Evolutionary conservation across 2,329 filamentous ascomycete genomes (phyloP).

Genomic region (Diaporthe vaccinii): DNA sequence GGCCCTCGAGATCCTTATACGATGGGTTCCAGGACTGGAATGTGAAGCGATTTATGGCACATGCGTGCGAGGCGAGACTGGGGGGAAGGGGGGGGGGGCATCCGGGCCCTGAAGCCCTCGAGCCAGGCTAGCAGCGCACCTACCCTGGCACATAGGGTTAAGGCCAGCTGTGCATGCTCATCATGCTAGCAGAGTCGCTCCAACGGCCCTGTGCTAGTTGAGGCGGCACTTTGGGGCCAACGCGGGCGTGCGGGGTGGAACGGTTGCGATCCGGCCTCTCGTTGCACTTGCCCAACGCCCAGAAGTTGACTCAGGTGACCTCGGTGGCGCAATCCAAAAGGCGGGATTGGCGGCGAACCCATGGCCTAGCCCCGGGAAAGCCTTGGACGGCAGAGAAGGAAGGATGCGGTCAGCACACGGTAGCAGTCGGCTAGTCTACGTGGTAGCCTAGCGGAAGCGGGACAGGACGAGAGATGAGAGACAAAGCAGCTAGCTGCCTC

Average conservation of each 20-base stretch:
- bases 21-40: slow-evolving; percentile 18
- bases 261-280: slow-evolving; percentile 9
- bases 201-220: slow-evolving; percentile 12
- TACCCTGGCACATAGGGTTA: neutral
- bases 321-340: slow-evolving; percentile 27
- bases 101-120: neutral
- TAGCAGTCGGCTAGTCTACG: neutral
- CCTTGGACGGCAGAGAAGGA: neutral
- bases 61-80: neutral
- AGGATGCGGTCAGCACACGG: slow-evolving; percentile 21
- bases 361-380: neutral
- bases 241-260: neutral
- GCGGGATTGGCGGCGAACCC: slow-evolving; percentile 20
- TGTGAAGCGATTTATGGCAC: slow-evolving; percentile 22
- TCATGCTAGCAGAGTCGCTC: neutral
- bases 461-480: neutral
- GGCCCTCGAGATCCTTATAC: slow-evolving; percentile 18
- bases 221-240: neutral
- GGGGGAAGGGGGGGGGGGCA: neutral
- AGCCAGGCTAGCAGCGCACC: neutral
- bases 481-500: slow-evolving; percentile 9
- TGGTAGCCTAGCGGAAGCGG: slow-evolving; percentile 10
- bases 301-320: slow-evolving; percentile 14
- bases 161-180: slow-evolving; percentile 4
- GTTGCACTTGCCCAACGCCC: neutral